phyloP scores from a whole-genome alignment of 164 flowering plant genomes.

The Macadamia tetraphylla region DNA sequence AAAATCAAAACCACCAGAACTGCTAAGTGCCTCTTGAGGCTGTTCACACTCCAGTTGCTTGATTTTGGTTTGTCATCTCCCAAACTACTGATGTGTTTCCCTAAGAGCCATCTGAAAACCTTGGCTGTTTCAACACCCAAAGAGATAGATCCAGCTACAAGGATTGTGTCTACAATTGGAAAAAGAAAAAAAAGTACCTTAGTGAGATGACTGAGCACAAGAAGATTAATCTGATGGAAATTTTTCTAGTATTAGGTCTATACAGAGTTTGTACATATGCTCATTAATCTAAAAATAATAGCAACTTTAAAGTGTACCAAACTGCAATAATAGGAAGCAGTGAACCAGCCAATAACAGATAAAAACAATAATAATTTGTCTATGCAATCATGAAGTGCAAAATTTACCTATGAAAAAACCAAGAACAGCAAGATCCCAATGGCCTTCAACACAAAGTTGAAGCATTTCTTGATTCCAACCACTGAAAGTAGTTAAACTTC shows the following conservation, averaged over 20 bases:
- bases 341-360: neutral
- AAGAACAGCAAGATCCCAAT: constrained; percentile 49
- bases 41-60: constrained; percentile 29
- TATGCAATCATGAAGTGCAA: neutral
- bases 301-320: neutral
- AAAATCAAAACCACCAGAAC: constrained; percentile 32
- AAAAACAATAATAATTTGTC: neutral
- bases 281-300: neutral
- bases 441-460: constrained; percentile 61
- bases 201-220: neutral
- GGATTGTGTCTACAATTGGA: constrained; percentile 54
- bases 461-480: constrained; percentile 99
- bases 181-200: neutral
- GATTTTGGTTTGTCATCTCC: constrained; percentile 1
- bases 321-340: neutral
- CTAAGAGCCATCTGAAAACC: constrained; percentile 48
- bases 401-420: constrained; percentile 60
- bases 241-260: no score
- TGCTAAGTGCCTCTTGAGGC: constrained; percentile 26
- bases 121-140: constrained; percentile 74
- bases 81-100: constrained; percentile 12
- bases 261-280: neutral
- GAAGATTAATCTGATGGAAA: neutral
- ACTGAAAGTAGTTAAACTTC: constrained; percentile 97
- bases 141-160: constrained; percentile 51